Conservation (phyloP, 192 early-diverging fungal species). For the Rhizophlyctis rosea region DNA sequence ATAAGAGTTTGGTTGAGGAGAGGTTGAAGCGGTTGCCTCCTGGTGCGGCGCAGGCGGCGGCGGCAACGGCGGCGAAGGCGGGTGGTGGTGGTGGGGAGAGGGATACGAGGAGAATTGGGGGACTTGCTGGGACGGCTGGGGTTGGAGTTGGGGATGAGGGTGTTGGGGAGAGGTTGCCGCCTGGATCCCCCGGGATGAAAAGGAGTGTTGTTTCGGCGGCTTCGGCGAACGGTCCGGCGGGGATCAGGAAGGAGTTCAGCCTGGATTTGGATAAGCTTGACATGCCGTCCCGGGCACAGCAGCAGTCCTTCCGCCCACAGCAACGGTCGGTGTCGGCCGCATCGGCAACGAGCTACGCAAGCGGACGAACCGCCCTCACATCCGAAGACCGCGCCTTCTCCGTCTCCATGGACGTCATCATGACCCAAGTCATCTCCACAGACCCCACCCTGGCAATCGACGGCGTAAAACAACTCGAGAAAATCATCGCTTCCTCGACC, state of each 20-base stretch:
- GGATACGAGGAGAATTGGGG: not conserved
- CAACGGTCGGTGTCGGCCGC: not conserved
- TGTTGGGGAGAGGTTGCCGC: no score
- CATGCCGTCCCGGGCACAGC: not conserved
- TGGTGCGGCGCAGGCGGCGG: not conserved
- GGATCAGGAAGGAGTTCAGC: slow-evolving; percentile 37
- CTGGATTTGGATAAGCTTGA: slow-evolving; percentile 35
- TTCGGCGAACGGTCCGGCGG: not conserved
- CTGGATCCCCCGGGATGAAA: slow-evolving; percentile 14
- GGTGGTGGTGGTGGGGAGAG: no score
- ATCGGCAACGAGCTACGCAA: not conserved
- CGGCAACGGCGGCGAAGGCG: not conserved
- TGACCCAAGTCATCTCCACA: slow-evolving; percentile 64
- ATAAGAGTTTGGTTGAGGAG: slow-evolving; percentile 78
- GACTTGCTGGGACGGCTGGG: not conserved
- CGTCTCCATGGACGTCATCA: slow-evolving; percentile 61
- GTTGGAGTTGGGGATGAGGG: not conserved
- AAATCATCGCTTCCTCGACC: slow-evolving; percentile 49
- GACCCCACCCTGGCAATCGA: slow-evolving; percentile 67
- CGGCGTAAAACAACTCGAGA: slow-evolving; percentile 73
- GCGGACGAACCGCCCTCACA: not conserved
- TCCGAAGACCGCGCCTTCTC: not conserved
- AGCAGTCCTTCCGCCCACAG: no score
- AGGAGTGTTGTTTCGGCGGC: not conserved
- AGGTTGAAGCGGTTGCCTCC: slow-evolving; percentile 59